These are phyloP conservation scores for Casaregolazyma suthepensis DNA, from an alignment of 1,139 yeast genomes.

Conservation along the genomic window DNA sequence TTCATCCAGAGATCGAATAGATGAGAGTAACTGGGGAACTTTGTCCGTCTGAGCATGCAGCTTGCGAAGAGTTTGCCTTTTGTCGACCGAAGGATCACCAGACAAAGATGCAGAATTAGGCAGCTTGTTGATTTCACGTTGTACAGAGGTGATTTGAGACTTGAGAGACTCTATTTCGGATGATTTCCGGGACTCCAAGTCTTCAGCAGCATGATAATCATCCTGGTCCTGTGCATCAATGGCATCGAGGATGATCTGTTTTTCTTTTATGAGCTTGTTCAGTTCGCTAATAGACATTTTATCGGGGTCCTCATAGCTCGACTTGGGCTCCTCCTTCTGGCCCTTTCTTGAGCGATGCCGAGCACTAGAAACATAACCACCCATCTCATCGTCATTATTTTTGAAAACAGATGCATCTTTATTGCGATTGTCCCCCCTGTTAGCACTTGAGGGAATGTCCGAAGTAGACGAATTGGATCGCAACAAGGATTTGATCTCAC, in stretches of 20 bases:
- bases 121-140: slow-evolving; percentile 39
- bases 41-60: slow-evolving; percentile 55
- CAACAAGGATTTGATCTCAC: slow-evolving; percentile 45
- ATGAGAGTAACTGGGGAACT: slow-evolving; percentile 62
- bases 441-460: slow-evolving; percentile 12
- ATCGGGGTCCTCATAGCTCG: slow-evolving; percentile 14
- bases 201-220: slow-evolving; percentile 40
- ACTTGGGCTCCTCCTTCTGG: neutral
- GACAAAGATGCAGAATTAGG: slow-evolving; percentile 28
- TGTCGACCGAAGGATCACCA: slow-evolving; percentile 29
- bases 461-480: slow-evolving; percentile 27
- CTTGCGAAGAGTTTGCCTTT: slow-evolving; percentile 44
- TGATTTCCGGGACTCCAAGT: slow-evolving; percentile 39
- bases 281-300: slow-evolving; percentile 41
- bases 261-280: slow-evolving; percentile 60
- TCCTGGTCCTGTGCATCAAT: slow-evolving; percentile 66
- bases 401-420: slow-evolving; percentile 53
- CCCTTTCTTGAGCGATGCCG: slow-evolving; percentile 43
- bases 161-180: slow-evolving; percentile 61
- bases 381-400: slow-evolving; percentile 53
- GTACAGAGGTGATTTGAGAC: slow-evolving; percentile 51
- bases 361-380: slow-evolving; percentile 60
- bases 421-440: slow-evolving; percentile 33
- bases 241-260: slow-evolving; percentile 63
- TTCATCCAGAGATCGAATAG: slow-evolving; percentile 56